Conservation (phyloP, 495 filamentous ascomycete species). For the Neurospora sp. region DNA sequence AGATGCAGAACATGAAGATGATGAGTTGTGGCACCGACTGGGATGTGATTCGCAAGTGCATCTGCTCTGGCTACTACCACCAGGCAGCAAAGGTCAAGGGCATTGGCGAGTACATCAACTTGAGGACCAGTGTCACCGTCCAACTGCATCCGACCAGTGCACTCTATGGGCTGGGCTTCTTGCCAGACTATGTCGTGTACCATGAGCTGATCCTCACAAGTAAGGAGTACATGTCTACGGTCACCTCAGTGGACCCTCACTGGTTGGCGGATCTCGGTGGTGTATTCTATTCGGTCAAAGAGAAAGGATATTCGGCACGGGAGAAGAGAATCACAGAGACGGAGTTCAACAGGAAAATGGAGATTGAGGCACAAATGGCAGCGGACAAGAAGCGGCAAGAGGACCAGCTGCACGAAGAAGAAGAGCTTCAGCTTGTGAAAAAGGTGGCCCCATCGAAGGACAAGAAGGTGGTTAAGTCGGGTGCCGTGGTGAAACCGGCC, state of each 20-base stretch:
- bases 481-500: constrained; percentile 54
- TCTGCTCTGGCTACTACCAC: constrained; percentile 96
- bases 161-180: constrained; percentile 82
- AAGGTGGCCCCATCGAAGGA: constrained; percentile 31
- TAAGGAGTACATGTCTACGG: constrained; percentile 98
- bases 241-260: constrained; percentile 92
- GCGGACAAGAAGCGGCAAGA: constrained; percentile 72
- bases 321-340: constrained; percentile 85
- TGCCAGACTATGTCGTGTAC: constrained; percentile 96
- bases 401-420: constrained; percentile 41
- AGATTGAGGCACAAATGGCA: constrained; percentile 89
- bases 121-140: constrained; percentile 87
- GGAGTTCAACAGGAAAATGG: constrained; percentile 92
- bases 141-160: constrained; percentile 90
- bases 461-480: constrained; percentile 43
- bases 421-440: constrained; percentile 33
- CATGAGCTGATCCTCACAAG: constrained; percentile 95
- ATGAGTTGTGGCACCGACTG: constrained; percentile 90
- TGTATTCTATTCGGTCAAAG: constrained; percentile 97
- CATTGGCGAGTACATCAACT: constrained; percentile 93
- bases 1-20: constrained; percentile 79
- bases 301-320: constrained; percentile 88
- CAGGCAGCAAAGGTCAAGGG: constrained; percentile 97
- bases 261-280: constrained; percentile 97
- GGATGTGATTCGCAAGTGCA: constrained; percentile 91